Evolutionary conservation across 805 yeast genomes (phyloP).

Genomic region (Starmerella stellata): DNA sequence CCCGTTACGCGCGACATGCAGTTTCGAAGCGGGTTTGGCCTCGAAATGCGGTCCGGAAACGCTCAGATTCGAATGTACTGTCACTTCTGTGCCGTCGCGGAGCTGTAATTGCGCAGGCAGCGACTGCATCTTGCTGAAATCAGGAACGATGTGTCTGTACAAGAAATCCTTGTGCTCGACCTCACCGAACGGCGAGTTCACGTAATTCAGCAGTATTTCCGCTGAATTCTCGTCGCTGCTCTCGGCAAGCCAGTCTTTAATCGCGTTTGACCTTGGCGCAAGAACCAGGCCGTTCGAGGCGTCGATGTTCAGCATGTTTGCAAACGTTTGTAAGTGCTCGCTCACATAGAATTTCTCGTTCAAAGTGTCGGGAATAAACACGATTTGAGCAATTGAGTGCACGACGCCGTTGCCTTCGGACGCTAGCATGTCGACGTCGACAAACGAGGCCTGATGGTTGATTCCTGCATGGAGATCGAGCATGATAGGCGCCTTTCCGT

Average conservation of each 20-base stretch:
- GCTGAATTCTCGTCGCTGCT: slow-evolving; percentile 2
- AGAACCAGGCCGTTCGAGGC: slow-evolving; percentile 5
- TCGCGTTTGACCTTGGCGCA: slow-evolving; percentile 12
- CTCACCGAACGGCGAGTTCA: slow-evolving; percentile 11
- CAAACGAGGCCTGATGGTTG: slow-evolving; percentile 11
- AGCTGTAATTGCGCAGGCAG: slow-evolving; percentile 7
- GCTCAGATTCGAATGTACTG: slow-evolving; percentile 3
- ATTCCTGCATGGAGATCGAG: slow-evolving; percentile 10
- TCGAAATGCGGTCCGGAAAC: slow-evolving; percentile 1
- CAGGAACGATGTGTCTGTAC: slow-evolving; percentile 7
- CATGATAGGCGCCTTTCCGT: slow-evolving; percentile 10
- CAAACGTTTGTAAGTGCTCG: slow-evolving; percentile 6
- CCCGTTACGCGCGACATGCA: slow-evolving; percentile 30
- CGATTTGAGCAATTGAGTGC: slow-evolving; percentile 13
- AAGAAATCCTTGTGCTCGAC: slow-evolving; percentile 10
- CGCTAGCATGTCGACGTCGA: slow-evolving; percentile 16
- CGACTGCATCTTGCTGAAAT: slow-evolving; percentile 3
- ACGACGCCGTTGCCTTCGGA: slow-evolving; percentile 17
- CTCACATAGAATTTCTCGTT: slow-evolving; percentile 9
- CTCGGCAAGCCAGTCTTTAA: slow-evolving; percentile 4
- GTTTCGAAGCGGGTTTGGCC: background rate
- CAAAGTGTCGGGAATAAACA: slow-evolving; percentile 12
- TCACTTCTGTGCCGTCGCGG: slow-evolving; percentile 11
- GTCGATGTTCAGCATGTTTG: slow-evolving; percentile 8
- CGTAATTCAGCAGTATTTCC: slow-evolving; percentile 10